Conservation (phyloP, 2,329 filamentous ascomycete genomes). For the Botryotinia calthae region DNA sequence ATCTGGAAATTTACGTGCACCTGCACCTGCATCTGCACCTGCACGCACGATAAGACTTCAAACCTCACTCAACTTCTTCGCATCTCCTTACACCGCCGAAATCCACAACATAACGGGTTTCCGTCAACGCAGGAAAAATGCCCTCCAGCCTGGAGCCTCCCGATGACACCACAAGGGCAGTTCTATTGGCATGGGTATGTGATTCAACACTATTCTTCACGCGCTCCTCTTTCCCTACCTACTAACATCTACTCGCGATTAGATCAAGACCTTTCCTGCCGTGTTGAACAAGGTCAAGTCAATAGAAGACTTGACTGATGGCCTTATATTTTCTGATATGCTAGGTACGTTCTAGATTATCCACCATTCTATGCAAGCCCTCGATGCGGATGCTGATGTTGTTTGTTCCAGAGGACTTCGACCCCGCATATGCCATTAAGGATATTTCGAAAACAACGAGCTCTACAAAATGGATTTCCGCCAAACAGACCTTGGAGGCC, state of each 20-base stretch:
- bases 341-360: slow-evolving; percentile 37
- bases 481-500: slow-evolving; percentile 50
- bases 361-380: slow-evolving; percentile 39
- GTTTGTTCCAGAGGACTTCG: slow-evolving; percentile 50
- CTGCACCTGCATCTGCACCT: slow-evolving; percentile 16
- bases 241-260: slow-evolving; percentile 7
- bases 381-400: slow-evolving; percentile 36
- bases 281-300: slow-evolving; percentile 31
- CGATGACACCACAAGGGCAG: slow-evolving; percentile 40
- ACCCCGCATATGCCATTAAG: slow-evolving; percentile 54
- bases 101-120: slow-evolving; percentile 11
- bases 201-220: slow-evolving; percentile 23
- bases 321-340: slow-evolving; percentile 37
- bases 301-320: slow-evolving; percentile 39
- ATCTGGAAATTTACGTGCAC: slow-evolving; percentile 19
- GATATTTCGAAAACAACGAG: slow-evolving; percentile 48
- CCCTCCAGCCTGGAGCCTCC: slow-evolving; percentile 19
- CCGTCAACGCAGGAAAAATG: slow-evolving; percentile 15
- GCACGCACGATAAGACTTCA: slow-evolving; percentile 20
- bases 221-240: background rate
- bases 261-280: slow-evolving; percentile 41
- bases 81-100: slow-evolving; percentile 20
- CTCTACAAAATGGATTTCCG: slow-evolving; percentile 40
- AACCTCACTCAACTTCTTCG: slow-evolving; percentile 18
- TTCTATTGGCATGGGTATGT: slow-evolving; percentile 56